Percentiles rank a stretch among this genome's conserved stretches.
phyloP scores from a whole-genome alignment of 1,284 basidiomycete species.

The Coriolopsis trogii region DNA sequence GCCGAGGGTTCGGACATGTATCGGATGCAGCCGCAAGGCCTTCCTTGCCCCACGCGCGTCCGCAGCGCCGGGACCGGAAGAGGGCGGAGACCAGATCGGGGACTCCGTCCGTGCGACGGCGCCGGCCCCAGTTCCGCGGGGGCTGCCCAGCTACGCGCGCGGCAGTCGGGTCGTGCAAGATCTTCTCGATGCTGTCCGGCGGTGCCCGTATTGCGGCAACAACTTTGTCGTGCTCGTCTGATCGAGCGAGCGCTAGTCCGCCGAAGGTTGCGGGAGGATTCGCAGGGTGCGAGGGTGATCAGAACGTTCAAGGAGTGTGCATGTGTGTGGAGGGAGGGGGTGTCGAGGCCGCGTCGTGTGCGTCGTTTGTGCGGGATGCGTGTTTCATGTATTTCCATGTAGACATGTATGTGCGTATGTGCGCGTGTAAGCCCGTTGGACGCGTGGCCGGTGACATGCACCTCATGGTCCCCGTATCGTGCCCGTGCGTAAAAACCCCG shows the following conservation, averaged over 20 bases:
- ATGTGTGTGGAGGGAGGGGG: too few relatives aligned
- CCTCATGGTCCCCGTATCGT: too few relatives aligned
- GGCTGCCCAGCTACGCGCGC: slow-evolving; percentile 48
- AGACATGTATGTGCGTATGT: slow-evolving; percentile 17
- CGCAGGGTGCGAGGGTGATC: background rate
- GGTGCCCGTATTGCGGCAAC: slow-evolving; percentile 72
- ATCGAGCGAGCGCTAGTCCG: slow-evolving; percentile 22
- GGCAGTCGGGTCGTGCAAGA: slow-evolving; percentile 68
- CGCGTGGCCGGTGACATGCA: slow-evolving; percentile 10
- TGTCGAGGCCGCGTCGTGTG: background rate
- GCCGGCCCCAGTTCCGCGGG: slow-evolving; percentile 12
- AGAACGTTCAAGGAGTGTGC: background rate
- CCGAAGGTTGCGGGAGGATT: slow-evolving; percentile 4
- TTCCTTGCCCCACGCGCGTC: slow-evolving; percentile 52
- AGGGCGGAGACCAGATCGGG: slow-evolving; percentile 5
- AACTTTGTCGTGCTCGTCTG: slow-evolving; percentile 54
- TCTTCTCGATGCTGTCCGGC: slow-evolving; percentile 61
- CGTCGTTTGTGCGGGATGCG: background rate
- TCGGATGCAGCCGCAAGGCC: slow-evolving; percentile 72
- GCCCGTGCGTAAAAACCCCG: slow-evolving; percentile 3
- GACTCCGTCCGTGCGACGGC: background rate
- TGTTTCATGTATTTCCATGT: slow-evolving; percentile 1
- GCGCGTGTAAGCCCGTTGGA: slow-evolving; percentile 13
- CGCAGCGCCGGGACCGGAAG: background rate
- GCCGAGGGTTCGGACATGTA: slow-evolving; percentile 66